phyloP scores from a whole-genome alignment of 106 monocot species.

The Dioscorea zingiberensis region DNA sequence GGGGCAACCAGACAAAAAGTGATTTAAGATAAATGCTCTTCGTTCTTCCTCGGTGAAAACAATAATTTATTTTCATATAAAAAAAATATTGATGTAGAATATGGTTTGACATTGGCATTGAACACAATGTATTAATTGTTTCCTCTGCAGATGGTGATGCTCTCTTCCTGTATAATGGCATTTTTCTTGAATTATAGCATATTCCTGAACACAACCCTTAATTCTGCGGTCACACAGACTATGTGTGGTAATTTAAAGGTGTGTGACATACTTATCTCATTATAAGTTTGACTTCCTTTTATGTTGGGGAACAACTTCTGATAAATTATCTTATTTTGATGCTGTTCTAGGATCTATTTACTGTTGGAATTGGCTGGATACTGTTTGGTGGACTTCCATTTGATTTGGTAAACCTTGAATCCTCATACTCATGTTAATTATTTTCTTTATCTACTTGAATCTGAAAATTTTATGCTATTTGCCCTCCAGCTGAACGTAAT shows the following conservation, averaged over 20 bases:
- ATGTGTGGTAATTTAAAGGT: constrained; percentile 98
- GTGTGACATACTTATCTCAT: background rate
- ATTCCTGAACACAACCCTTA: constrained; percentile 84
- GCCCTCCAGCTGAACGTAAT: too few species aligned
- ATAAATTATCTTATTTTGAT: background rate
- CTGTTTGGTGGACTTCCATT: constrained; percentile 93
- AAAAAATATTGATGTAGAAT: too few species aligned
- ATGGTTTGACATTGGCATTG: too few species aligned
- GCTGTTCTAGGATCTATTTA: constrained; percentile 67
- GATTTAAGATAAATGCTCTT: too few species aligned
- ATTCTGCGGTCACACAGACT: constrained; percentile 88
- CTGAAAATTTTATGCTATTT: too few species aligned
- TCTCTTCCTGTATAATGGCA: constrained; percentile 76
- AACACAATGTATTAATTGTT: too few species aligned
- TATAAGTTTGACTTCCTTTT: background rate
- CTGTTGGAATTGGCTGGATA: constrained; percentile 80
- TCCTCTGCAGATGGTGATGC: constrained; percentile 68
- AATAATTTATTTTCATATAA: too few species aligned
- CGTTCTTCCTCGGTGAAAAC: too few species aligned
- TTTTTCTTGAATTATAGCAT: constrained; percentile 93
- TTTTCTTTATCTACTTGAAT: too few species aligned
- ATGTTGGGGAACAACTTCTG: background rate
- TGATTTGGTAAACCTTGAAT: constrained; percentile 52
- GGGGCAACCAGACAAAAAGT: too few species aligned
- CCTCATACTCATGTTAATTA: too few species aligned